Conservation (phyloP, 495 filamentous ascomycete species). For the Hyaloscypha bicolor region DNA sequence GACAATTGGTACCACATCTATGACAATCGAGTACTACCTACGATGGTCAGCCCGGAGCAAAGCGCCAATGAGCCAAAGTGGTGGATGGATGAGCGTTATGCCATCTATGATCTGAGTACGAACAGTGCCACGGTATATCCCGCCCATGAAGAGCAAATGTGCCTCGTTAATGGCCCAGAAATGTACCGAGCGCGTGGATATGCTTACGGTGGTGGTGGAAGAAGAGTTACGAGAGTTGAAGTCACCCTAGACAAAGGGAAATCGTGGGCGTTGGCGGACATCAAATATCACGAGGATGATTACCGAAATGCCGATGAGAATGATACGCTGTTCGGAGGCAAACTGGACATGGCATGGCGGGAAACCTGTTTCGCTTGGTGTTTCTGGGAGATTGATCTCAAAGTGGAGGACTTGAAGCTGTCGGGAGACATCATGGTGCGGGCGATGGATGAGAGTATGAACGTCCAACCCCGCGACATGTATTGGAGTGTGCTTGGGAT, state of each 20-base stretch:
- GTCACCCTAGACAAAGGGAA: constrained; percentile 83
- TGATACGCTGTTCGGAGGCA: constrained; percentile 73
- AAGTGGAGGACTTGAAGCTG: constrained; percentile 59
- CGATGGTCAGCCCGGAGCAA: constrained; percentile 83
- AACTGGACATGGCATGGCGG: constrained; percentile 79
- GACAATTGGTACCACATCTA: constrained; percentile 98
- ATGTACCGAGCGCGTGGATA: constrained; percentile 77
- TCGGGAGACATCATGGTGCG: constrained; percentile 79
- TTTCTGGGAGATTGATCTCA: constrained; percentile 83
- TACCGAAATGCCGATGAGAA: constrained; percentile 66
- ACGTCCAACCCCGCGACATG: constrained; percentile 88
- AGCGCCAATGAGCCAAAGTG: constrained; percentile 71
- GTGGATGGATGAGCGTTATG: constrained; percentile 93
- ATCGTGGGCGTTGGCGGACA: constrained; percentile 78
- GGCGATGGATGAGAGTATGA: constrained; percentile 92
- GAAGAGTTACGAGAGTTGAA: constrained; percentile 81
- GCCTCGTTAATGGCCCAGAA: constrained; percentile 48
- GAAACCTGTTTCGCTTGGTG: constrained; percentile 92
- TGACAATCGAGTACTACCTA: constrained; percentile 91
- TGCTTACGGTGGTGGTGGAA: constrained; percentile 89
- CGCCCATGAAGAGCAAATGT: constrained; percentile 73
- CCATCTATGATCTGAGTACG: constrained; percentile 90
- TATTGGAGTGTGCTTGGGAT: constrained; percentile 97
- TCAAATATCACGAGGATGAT: constrained; percentile 84
- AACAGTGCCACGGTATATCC: constrained; percentile 87